Conservation (phyloP, 352 stramenopile genomes). For the Phytophthora multivora region DNA sequence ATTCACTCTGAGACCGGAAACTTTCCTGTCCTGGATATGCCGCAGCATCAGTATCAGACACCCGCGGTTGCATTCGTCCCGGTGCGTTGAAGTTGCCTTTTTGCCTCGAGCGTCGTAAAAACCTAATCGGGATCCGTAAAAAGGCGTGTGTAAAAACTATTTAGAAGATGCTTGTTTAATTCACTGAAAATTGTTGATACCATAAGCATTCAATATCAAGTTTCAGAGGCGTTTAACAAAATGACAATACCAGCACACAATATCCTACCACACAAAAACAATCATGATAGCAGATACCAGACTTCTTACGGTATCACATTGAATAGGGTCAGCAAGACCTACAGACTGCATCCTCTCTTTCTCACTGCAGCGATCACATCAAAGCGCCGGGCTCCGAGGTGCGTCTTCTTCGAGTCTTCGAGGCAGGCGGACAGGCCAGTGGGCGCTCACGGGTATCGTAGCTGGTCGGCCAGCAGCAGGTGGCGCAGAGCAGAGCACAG, state of each 20-base stretch:
- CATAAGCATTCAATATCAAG: too few relatives aligned
- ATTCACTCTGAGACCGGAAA: neutral
- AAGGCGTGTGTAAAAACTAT: conserved; percentile 19
- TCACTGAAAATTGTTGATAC: neutral
- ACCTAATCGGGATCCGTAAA: conserved; percentile 17
- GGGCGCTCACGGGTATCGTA: neutral
- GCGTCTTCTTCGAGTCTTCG: neutral
- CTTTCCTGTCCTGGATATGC: neutral
- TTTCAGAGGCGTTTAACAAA: too few relatives aligned
- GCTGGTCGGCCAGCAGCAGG: conserved; percentile 5
- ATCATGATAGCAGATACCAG: neutral
- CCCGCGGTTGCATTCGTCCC: neutral
- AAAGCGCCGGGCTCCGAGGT: conserved; percentile 7
- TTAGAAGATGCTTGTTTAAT: conserved; percentile 8
- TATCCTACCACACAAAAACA: neutral
- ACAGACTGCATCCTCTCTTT: conserved; percentile 17
- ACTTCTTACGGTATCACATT: conserved; percentile 15
- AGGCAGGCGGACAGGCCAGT: conserved; percentile 5
- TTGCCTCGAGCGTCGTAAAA: conserved; percentile 9
- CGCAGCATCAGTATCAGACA: neutral
- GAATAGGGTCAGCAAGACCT: neutral
- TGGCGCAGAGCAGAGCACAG: neutral
- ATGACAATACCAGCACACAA: too few relatives aligned
- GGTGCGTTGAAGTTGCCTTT: conserved; percentile 10
- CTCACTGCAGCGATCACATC: conserved; percentile 13